phyloP scores from a whole-genome alignment of 768 basidiomycete species.

The Boletus speciosus region DNA sequence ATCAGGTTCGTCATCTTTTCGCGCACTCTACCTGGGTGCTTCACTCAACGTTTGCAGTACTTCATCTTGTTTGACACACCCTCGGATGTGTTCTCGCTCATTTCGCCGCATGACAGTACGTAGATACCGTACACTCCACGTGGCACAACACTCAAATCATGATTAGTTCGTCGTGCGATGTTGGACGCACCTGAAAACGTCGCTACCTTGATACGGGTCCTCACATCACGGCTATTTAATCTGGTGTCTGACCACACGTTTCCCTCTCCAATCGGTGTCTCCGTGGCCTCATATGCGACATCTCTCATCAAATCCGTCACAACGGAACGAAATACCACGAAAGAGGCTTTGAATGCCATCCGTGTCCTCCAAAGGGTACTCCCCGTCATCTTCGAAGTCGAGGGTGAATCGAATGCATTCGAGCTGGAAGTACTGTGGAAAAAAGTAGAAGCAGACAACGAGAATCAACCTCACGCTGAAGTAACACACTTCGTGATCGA shows the following conservation, averaged over 20 bases:
- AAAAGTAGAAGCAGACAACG: constrained; percentile 48
- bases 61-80: constrained; percentile 83
- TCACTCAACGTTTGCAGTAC: constrained; percentile 47
- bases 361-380: constrained; percentile 85
- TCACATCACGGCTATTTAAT: constrained; percentile 67
- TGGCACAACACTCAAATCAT: constrained; percentile 5
- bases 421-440: constrained; percentile 86
- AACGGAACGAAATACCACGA: constrained; percentile 65
- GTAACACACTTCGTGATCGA: constrained; percentile 78
- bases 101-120: constrained; percentile 82
- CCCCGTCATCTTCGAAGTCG: constrained; percentile 83
- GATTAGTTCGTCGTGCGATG: constrained; percentile 75
- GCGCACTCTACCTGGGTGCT: not conserved
- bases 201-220: constrained; percentile 71
- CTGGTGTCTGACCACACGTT: constrained; percentile 79
- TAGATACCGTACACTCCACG: constrained; percentile 10
- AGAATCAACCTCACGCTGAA: constrained; percentile 20
- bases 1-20: constrained; percentile 56
- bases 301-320: constrained; percentile 63
- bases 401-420: constrained; percentile 67
- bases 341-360: constrained; percentile 89
- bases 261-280: constrained; percentile 53
- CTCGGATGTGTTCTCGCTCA: constrained; percentile 87
- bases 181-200: constrained; percentile 83
- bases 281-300: constrained; percentile 63